Evolutionary conservation across 305 asterid genomes (phyloP), one percentile per base, ranked within the genome.

Genomic region (Fraxinus sp.): DNA sequence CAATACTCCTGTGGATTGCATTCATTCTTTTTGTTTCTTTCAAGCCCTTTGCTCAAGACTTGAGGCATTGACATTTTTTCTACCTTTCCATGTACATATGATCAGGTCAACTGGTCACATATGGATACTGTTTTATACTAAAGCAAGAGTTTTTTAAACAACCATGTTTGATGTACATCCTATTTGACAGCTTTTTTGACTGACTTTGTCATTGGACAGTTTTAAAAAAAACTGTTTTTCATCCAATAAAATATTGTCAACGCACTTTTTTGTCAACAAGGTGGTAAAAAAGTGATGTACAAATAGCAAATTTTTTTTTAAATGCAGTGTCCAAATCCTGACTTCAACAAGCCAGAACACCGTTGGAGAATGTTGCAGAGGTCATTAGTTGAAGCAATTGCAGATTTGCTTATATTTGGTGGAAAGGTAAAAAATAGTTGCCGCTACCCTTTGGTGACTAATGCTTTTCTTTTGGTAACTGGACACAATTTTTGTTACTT

Each of bases 251-350:
- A 37, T 37, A 37, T 14, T 55, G 6, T 37, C 41, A 37, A 37
- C 41, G 1, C 41, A 37, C 41, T 37, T n/a, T 20, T 20, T 24
- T 37, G 44, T 37, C 44, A 37, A 1, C 44, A 37, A 7, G 44
- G 10, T 37, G 11, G 11, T 37, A 37, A 37, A 37, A 37, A 37
- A n/a, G 44, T 37, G 11, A 37, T 7, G 44, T 37, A 37, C 3
- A 7, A 37, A 37, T 37, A 7, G 44, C 44, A 37, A 37, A 37
- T 7, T 37, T 0, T 37, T 37, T 84, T 37, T 20, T 85, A 68
- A 62, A 84, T 80, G 86, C 93, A 95, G 99, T 95, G 99, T 85
- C 99, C 99, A 16, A 95, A 95, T 88, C 99, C 99, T 11, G 98
- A 95, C 88, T 95, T 95, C 90, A 92, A 93, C 89, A 92, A 86